Conservation (phyloP, 345 rosid genomes). For the Boechera retrofracta region DNA sequence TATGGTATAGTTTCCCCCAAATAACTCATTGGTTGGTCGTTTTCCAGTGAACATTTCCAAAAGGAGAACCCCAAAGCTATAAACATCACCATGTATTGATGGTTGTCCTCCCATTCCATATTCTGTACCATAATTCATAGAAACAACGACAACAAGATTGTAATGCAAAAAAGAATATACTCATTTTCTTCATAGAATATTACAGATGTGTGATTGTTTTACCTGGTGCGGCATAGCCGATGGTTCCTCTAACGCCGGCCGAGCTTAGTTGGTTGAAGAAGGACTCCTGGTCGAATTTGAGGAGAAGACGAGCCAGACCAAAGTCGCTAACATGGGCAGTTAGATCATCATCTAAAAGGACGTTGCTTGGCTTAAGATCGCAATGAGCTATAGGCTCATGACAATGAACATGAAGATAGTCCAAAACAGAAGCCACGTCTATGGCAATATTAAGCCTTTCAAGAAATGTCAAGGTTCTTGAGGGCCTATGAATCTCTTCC, state of each 20-base stretch:
- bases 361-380: slow-evolving; percentile 20
- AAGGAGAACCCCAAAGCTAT: too few species aligned
- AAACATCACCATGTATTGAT: too few species aligned
- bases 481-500: background rate
- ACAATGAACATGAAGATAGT: slow-evolving; percentile 17
- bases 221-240: slow-evolving; percentile 37
- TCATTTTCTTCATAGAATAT: background rate
- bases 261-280: background rate
- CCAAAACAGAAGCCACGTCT: slow-evolving; percentile 27
- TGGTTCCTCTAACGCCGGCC: background rate
- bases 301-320: slow-evolving; percentile 22
- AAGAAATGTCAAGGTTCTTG: slow-evolving; percentile 18
- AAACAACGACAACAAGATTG: background rate
- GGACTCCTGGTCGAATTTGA: background rate
- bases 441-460: slow-evolving; percentile 44
- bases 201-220: background rate
- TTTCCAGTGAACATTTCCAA: too few species aligned
- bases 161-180: background rate
- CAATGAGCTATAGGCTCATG: background rate
- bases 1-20: too few species aligned
- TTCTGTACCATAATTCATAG: too few species aligned
- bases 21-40: too few species aligned
- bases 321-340: slow-evolving; percentile 24
- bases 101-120: too few species aligned
- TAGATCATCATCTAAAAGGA: slow-evolving; percentile 14